phyloP scores from a whole-genome alignment of 2,329 filamentous ascomycete genomes.

The Pyrenochaeta sp. region DNA sequence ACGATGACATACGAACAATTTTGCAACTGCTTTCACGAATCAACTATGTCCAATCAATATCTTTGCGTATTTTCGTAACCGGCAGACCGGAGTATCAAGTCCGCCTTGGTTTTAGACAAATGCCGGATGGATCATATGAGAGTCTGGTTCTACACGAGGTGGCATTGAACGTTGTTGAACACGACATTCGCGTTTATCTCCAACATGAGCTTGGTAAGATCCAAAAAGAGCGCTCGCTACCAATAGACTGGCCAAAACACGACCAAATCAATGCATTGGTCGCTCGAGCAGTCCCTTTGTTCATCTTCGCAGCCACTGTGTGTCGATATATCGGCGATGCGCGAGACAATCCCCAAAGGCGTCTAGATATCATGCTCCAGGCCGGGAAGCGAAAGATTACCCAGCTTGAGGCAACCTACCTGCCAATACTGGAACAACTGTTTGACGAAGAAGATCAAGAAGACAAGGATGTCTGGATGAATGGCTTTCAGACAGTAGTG shows the following conservation, averaged over 20 bases:
- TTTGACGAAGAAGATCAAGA: constrained; percentile 40
- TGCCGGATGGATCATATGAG: constrained; percentile 23
- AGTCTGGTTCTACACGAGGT: constrained; percentile 29
- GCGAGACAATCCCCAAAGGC: constrained; percentile 14
- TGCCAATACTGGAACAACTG: constrained; percentile 28
- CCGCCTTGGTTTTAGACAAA: constrained; percentile 27
- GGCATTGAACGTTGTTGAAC: constrained; percentile 22
- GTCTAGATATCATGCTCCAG: constrained; percentile 19
- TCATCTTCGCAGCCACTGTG: constrained; percentile 44
- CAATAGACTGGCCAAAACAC: constrained; percentile 30
- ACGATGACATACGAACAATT: constrained; percentile 17
- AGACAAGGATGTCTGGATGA: constrained; percentile 20
- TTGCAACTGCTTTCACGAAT: constrained; percentile 28
- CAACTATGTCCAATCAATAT: constrained; percentile 12
- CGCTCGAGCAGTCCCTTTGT: constrained; percentile 36
- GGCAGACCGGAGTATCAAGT: constrained; percentile 29
- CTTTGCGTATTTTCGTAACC: constrained; percentile 25
- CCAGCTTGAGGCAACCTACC: constrained; percentile 26
- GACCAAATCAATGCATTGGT: constrained; percentile 33
- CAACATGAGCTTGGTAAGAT: constrained; percentile 27
- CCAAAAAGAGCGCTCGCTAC: constrained; percentile 17
- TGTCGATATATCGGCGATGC: constrained; percentile 29
- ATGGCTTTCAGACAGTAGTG: constrained; percentile 18
- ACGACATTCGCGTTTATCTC: constrained; percentile 27
- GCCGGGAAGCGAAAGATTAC: constrained; percentile 22